phyloP scores from a whole-genome alignment of 768 basidiomycete genomes.

The Podaxis sp. region DNA sequence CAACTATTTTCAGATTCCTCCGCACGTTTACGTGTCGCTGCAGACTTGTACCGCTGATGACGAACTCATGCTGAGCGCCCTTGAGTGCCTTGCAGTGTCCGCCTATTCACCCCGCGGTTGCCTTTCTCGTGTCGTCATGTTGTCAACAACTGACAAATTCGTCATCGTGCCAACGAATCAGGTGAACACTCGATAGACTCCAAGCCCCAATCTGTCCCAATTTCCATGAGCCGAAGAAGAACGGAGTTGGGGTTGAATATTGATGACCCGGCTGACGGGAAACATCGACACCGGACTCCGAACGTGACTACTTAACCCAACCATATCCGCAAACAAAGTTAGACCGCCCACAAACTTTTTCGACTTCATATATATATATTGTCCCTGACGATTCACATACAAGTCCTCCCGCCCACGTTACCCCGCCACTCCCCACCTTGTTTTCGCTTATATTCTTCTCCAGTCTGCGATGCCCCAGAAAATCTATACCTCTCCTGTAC shows the following conservation, averaged over 20 bases:
- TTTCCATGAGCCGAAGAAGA: neutral
- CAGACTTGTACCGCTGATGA: too few species aligned
- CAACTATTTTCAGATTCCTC: too few species aligned
- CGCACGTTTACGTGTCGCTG: too few species aligned
- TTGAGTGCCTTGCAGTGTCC: too few species aligned
- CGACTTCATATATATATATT: neutral
- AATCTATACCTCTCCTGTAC: constrained; percentile 48
- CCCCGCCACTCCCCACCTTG: neutral
- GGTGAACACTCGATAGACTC: neutral
- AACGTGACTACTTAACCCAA: neutral
- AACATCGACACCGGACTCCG: neutral
- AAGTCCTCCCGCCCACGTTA: neutral
- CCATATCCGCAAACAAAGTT: too few species aligned
- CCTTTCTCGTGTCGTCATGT: neutral
- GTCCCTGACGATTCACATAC: neutral
- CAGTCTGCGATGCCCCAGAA: constrained; percentile 33
- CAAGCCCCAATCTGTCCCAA: too few species aligned
- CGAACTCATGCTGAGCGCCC: too few species aligned
- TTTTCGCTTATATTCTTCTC: constrained; percentile 2
- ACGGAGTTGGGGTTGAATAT: neutral
- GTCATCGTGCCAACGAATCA: neutral
- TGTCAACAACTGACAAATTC: neutral
- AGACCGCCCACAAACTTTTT: too few species aligned
- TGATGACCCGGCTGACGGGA: neutral
- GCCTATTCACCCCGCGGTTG: neutral